phyloP scores from a whole-genome alignment of 75 land plant species.

The Azolla pinnata region DNA sequence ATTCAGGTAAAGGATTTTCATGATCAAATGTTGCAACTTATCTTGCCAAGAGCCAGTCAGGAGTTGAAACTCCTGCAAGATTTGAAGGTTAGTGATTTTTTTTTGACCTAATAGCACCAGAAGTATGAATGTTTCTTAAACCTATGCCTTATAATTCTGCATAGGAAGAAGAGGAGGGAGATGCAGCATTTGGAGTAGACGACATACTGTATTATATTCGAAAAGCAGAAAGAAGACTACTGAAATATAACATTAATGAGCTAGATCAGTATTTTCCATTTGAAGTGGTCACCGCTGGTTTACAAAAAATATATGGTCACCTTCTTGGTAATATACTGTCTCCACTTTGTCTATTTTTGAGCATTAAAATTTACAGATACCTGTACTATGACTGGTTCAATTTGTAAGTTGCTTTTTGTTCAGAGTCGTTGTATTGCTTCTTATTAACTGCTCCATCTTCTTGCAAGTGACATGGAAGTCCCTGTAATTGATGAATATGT shows the following conservation, averaged over 20 bases:
- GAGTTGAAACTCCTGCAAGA: slow-evolving; percentile 48
- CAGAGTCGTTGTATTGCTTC: background rate
- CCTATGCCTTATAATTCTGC: background rate
- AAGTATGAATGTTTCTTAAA: background rate
- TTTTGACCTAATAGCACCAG: slow-evolving; percentile 2
- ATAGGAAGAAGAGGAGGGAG: slow-evolving; percentile 82
- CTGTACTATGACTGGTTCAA: too few species aligned
- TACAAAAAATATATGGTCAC: slow-evolving; percentile 64
- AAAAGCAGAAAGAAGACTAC: slow-evolving; percentile 48
- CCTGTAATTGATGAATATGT: too few species aligned
- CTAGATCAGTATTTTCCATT: slow-evolving; percentile 71
- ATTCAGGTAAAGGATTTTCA: slow-evolving; percentile 63
- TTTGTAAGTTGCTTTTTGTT: background rate
- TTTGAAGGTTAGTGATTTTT: slow-evolving; percentile 41
- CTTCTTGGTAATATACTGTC: slow-evolving; percentile 51
- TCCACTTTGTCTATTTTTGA: background rate
- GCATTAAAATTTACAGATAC: background rate
- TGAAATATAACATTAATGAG: slow-evolving; percentile 46
- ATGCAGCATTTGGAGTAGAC: slow-evolving; percentile 57
- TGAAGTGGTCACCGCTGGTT: slow-evolving; percentile 56
- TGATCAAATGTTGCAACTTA: slow-evolving; percentile 39
- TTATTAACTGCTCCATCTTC: background rate
- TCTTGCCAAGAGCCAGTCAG: slow-evolving; percentile 36
- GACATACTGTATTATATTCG: slow-evolving; percentile 74
- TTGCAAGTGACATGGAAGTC: too few species aligned